Evolutionary conservation across 2,329 filamentous ascomycete species (phyloP).

Genomic region (Exophiala alcalophila): DNA sequence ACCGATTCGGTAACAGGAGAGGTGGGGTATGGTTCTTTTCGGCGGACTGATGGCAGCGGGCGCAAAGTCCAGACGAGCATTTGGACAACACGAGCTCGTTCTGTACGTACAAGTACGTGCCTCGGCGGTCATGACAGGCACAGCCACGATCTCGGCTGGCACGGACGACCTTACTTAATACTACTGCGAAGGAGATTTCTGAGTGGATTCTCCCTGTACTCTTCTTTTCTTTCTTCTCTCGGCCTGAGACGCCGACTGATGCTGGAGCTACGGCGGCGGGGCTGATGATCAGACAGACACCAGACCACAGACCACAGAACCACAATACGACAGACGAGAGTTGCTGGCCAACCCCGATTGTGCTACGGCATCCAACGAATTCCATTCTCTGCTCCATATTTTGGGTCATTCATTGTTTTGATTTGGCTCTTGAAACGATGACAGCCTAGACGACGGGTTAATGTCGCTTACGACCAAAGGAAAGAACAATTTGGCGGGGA

Average conservation of each 20-base stretch:
- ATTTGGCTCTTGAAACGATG: slow-evolving; percentile 3
- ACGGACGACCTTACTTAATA: background rate
- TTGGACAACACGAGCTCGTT: background rate
- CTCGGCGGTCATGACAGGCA: no score
- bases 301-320: background rate
- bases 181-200: no score
- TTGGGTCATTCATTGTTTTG: slow-evolving; percentile 5
- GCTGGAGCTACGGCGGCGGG: background rate
- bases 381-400: background rate
- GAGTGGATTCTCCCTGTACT: background rate
- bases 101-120: background rate
- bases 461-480: slow-evolving; percentile 15
- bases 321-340: no score
- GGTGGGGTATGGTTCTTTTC: slow-evolving; percentile 8
- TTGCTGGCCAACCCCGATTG: slow-evolving; percentile 12
- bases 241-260: no score
- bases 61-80: background rate
- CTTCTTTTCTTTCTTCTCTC: background rate
- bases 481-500: slow-evolving; percentile 3
- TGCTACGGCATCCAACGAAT: slow-evolving; percentile 9
- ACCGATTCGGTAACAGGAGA: slow-evolving; percentile 10
- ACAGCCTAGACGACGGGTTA: slow-evolving; percentile 7
- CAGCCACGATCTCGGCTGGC: slow-evolving; percentile 3
- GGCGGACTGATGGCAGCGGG: background rate
- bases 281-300: background rate